phyloP scores from a whole-genome alignment of 306 rosid species.

The Begonia loranthoides region DNA sequence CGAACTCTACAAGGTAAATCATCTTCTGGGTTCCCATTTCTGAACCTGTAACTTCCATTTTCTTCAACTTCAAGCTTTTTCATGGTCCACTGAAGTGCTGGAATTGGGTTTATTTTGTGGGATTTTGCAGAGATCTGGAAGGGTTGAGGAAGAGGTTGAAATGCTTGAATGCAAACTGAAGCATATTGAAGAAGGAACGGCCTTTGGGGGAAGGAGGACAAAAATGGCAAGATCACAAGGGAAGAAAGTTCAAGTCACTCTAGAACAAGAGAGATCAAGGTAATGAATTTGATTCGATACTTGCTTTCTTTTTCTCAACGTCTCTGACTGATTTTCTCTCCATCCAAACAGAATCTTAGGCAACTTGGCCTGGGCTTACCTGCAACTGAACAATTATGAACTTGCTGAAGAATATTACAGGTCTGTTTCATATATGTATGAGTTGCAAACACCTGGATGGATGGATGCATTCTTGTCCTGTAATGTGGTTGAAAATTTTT shows the following conservation, averaged over 20 bases:
- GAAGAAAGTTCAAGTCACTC: conserved; percentile 70
- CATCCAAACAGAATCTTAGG: conserved; percentile 51
- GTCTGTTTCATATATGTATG: conserved; percentile 11
- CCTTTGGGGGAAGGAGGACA: conserved; percentile 60
- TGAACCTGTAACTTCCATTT: too few species aligned
- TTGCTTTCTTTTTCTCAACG: background rate
- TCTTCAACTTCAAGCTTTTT: too few species aligned
- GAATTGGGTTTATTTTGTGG: too few species aligned
- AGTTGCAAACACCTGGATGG: too few species aligned
- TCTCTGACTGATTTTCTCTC: background rate
- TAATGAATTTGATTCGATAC: conserved; percentile 10
- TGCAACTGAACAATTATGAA: conserved; percentile 55
- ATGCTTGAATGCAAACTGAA: conserved; percentile 75
- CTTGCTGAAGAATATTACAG: conserved; percentile 69
- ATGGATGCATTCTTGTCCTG: too few species aligned
- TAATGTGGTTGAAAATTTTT: too few species aligned
- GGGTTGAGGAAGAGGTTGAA: conserved; percentile 76
- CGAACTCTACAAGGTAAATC: conserved; percentile 69
- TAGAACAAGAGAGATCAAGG: conserved; percentile 88
- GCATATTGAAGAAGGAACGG: conserved; percentile 55
- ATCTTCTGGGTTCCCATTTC: too few species aligned
- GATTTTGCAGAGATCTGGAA: conserved; percentile 60
- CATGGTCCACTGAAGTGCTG: too few species aligned
- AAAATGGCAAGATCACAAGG: conserved; percentile 87
- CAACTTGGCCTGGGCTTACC: conserved; percentile 92